Evolutionary conservation across 2,329 filamentous ascomycete genomes (phyloP).

Genomic region (Tolypocladium endophyticum): DNA sequence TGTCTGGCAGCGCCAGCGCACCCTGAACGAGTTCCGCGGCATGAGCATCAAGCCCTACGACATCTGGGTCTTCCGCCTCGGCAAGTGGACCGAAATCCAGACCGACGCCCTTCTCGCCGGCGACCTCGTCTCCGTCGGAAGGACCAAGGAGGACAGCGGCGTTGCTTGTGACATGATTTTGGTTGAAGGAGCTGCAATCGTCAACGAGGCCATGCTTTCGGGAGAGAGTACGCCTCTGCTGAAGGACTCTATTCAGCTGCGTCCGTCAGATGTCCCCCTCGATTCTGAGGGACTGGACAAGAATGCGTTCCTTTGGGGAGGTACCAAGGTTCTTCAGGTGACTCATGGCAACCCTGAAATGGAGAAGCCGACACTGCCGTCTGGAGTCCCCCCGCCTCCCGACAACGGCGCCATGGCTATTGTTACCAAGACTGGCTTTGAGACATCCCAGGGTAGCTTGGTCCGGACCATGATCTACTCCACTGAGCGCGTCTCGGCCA

Average conservation of each 20-base stretch:
- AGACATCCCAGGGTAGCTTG: constrained; percentile 94
- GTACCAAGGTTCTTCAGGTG: constrained; percentile 93
- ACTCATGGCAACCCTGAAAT: constrained; percentile 76
- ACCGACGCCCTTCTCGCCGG: constrained; percentile 91
- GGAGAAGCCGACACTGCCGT: constrained; percentile 58
- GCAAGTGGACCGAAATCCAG: constrained; percentile 78
- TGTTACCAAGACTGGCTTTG: constrained; percentile 94
- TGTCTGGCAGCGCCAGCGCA: constrained; percentile 96
- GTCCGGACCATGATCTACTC: constrained; percentile 99
- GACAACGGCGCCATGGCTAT: constrained; percentile 91
- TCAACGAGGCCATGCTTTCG: constrained; percentile 98
- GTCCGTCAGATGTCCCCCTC: constrained; percentile 67
- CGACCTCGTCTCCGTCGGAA: constrained; percentile 81
- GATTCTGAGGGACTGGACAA: constrained; percentile 92
- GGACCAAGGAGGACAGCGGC: constrained; percentile 93
- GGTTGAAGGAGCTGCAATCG: constrained; percentile 89
- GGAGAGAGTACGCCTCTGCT: constrained; percentile 94
- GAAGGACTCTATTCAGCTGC: constrained; percentile 90
- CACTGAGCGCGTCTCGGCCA: constrained; percentile 96
- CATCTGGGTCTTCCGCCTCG: constrained; percentile 78
- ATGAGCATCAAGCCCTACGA: constrained; percentile 99
- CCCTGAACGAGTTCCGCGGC: constrained; percentile 88
- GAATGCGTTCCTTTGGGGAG: constrained; percentile 91
- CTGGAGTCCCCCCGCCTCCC: constrained; percentile 72
- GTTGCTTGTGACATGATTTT: constrained; percentile 96